phyloP scores from a whole-genome alignment of 331 rosid genomes.

The Arachis monticola region DNA sequence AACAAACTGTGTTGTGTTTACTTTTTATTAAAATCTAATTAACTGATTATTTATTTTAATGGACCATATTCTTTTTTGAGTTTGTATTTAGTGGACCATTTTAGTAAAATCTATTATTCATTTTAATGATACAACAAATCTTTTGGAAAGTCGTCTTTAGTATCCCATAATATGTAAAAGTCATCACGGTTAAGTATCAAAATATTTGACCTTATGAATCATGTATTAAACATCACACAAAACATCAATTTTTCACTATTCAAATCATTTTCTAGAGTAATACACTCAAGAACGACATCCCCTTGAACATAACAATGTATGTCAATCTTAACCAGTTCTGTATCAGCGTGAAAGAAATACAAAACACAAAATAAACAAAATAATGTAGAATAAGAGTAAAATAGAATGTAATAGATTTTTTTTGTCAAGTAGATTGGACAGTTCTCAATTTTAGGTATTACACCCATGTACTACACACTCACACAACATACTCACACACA shows the following conservation, averaged over 20 bases:
- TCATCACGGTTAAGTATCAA: constrained; percentile 94
- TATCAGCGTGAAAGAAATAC: constrained; percentile 69
- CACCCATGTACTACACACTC: too few relatives aligned
- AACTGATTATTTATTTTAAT: too few relatives aligned
- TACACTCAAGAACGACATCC: constrained; percentile 95
- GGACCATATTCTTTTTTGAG: too few relatives aligned
- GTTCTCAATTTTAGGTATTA: too few relatives aligned
- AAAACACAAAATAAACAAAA: constrained; percentile 36
- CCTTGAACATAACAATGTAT: constrained; percentile 93
- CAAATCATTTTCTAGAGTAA: constrained; percentile 77
- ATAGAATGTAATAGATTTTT: constrained; percentile 13
- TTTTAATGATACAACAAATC: constrained; percentile 39
- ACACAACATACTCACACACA: too few relatives aligned
- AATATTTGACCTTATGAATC: constrained; percentile 94
- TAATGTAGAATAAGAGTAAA: constrained; percentile 18
- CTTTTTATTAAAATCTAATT: too few relatives aligned
- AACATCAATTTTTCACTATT: constrained; percentile 91
- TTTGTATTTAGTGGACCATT: too few relatives aligned
- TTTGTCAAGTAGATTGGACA: too few relatives aligned
- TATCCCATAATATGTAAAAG: constrained; percentile 79
- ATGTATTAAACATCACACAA: constrained; percentile 94
- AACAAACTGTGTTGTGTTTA: too few relatives aligned
- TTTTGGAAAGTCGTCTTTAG: constrained; percentile 78
- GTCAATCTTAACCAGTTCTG: constrained; percentile 90
- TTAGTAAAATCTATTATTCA: too few relatives aligned